phyloP scores from a whole-genome alignment of 176 grass and related monocot genomes.

The Cymbopogon citratus region DNA sequence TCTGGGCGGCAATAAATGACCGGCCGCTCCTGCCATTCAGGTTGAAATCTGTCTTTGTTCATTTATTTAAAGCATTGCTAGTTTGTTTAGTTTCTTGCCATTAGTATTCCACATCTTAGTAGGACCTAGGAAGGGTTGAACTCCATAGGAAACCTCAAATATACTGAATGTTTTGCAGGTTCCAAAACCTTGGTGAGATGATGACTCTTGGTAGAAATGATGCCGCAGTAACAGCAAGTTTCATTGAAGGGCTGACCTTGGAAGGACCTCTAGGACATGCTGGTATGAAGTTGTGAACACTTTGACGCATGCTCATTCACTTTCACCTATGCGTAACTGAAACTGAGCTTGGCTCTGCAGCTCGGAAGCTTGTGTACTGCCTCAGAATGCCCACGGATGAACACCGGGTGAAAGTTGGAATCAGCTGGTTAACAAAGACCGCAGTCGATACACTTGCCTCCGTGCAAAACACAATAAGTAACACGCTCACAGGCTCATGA shows the following conservation, averaged over 20 bases:
- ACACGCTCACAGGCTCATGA: conserved; percentile 46
- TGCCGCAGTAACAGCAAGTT: conserved; percentile 69
- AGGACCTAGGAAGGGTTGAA: background rate
- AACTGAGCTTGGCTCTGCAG: conserved; percentile 30
- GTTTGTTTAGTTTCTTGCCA: background rate
- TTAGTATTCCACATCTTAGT: background rate
- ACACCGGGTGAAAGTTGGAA: conserved; percentile 78
- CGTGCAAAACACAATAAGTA: conserved; percentile 64
- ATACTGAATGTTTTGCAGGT: conserved; percentile 41
- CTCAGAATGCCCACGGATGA: conserved; percentile 89
- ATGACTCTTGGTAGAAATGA: conserved; percentile 91
- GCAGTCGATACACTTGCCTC: conserved; percentile 62
- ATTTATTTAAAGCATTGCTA: background rate
- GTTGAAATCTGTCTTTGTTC: conserved; percentile 27
- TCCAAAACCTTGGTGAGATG: conserved; percentile 98
- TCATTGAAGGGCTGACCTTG: conserved; percentile 87
- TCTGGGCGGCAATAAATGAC: conserved; percentile 94
- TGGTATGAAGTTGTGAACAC: conserved; percentile 57
- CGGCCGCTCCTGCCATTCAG: conserved; percentile 85
- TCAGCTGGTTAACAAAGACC: conserved; percentile 85
- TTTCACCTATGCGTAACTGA: background rate
- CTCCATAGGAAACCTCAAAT: background rate
- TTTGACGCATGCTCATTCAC: background rate
- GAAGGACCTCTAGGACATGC: conserved; percentile 89
- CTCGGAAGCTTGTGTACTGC: conserved; percentile 80